Conservation (phyloP, 441 rosid genomes). For the Gossypium davidsonii region DNA sequence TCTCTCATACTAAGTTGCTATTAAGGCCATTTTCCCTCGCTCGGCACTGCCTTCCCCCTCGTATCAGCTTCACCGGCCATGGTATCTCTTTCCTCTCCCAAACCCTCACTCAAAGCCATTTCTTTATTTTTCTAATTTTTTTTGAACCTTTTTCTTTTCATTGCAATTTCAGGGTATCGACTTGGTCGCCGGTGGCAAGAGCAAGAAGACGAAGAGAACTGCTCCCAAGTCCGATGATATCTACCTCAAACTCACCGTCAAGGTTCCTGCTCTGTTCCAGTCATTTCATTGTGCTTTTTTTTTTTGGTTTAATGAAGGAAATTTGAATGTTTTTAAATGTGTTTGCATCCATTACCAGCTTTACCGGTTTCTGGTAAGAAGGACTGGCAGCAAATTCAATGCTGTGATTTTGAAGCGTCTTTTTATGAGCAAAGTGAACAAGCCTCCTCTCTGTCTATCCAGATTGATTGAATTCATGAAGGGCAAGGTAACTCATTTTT, state of each 20-base stretch:
- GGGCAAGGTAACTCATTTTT: slow-evolving; percentile 27
- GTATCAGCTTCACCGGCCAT: slow-evolving; percentile 13
- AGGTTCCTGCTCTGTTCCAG: slow-evolving; percentile 24
- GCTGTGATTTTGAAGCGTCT: slow-evolving; percentile 46
- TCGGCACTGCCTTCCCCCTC: neutral
- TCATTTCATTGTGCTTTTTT: neutral
- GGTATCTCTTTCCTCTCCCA: slow-evolving; percentile 15
- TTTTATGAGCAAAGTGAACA: slow-evolving; percentile 50
- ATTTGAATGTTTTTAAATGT: neutral
- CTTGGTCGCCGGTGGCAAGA: slow-evolving; percentile 69
- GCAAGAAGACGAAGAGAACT: slow-evolving; percentile 65
- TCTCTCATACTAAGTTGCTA: neutral
- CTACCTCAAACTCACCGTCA: slow-evolving; percentile 67
- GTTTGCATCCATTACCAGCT: slow-evolving; percentile 22
- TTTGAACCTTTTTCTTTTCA: neutral
- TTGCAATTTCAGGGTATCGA: slow-evolving; percentile 53
- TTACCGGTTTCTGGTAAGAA: slow-evolving; percentile 48
- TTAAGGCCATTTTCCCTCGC: slow-evolving; percentile 5
- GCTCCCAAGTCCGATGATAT: slow-evolving; percentile 68
- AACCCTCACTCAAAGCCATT: neutral
- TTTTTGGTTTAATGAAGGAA: neutral
- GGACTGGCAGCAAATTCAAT: slow-evolving; percentile 48
- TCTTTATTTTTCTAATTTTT: neutral
- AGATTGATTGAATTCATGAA: slow-evolving; percentile 30
- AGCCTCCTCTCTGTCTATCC: slow-evolving; percentile 41